Conservation (phyloP, 495 filamentous ascomycete genomes). For the Peziza echinospora region DNA sequence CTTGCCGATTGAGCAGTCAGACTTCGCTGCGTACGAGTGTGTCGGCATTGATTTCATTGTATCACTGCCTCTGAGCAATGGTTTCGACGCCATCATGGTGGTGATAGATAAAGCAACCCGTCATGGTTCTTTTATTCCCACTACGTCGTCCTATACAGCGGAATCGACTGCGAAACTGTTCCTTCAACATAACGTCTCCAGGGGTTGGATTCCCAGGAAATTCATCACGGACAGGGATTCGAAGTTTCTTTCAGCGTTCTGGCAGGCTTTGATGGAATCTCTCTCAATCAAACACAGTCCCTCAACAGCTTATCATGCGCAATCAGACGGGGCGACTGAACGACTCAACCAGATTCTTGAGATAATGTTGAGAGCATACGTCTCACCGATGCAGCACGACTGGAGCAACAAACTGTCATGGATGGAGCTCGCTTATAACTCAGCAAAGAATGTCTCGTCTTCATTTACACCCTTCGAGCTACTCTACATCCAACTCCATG, state of each 20-base stretch:
- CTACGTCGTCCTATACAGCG: background rate
- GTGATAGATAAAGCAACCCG: background rate
- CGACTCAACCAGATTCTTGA: slow-evolving; percentile 1
- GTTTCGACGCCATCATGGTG: background rate
- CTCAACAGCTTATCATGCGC: background rate
- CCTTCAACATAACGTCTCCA: background rate
- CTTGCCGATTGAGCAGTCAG: background rate
- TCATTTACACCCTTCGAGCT: background rate
- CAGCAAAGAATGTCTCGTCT: background rate
- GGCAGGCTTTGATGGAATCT: background rate
- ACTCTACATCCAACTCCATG: background rate
- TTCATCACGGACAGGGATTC: slow-evolving; percentile 2
- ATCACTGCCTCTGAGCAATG: background rate
- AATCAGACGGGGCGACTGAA: background rate
- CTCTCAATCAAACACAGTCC: background rate
- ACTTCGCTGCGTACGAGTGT: background rate
- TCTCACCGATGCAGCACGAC: background rate
- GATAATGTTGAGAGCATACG: background rate
- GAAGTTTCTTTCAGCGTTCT: slow-evolving; percentile 1
- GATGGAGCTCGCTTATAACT: background rate
- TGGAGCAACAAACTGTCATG: background rate
- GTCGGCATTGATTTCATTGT: slow-evolving; percentile 2
- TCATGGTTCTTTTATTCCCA: background rate
- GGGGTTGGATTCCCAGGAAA: background rate
- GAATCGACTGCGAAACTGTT: background rate